Conservation (phyloP, 106 monocot species). For the Vanilla planifolia region DNA sequence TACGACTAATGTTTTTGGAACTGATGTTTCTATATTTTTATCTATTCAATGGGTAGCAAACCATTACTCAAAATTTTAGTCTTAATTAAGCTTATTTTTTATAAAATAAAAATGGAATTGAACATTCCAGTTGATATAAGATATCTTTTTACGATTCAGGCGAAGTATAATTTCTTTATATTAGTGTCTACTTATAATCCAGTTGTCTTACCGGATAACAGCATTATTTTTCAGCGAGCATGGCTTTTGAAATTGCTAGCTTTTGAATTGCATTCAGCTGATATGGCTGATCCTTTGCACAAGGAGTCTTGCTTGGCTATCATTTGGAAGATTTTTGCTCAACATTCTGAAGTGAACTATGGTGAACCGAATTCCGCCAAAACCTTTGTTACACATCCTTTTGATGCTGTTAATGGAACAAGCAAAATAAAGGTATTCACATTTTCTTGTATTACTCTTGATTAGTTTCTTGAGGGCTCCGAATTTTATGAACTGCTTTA, state of each 20-base stretch:
- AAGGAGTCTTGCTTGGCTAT: constrained; percentile 67
- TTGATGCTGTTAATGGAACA: constrained; percentile 14
- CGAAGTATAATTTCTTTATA: not conserved
- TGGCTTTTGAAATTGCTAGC: constrained; percentile 90
- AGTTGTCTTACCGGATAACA: not conserved
- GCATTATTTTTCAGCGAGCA: constrained; percentile 57
- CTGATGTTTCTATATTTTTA: no score
- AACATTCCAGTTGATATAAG: no score
- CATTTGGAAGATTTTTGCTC: constrained; percentile 44
- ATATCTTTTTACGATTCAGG: no score
- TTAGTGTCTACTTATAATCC: not conserved
- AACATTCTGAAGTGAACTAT: constrained; percentile 15
- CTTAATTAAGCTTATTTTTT: no score
- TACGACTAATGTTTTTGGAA: no score
- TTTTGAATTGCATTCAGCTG: constrained; percentile 81
- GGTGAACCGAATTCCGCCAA: constrained; percentile 12
- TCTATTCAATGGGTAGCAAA: no score
- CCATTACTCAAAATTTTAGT: no score
- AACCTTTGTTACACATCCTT: constrained; percentile 5
- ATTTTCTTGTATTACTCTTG: not conserved
- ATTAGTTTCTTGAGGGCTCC: not conserved
- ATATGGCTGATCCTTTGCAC: constrained; percentile 55
- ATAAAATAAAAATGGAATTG: no score
- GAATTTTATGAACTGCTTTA: no score
- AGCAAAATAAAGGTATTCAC: constrained; percentile 48